Base-by-base conservation (phyloP, 129 eudicot species). In the Chrysanthemum seticuspe region DNA sequence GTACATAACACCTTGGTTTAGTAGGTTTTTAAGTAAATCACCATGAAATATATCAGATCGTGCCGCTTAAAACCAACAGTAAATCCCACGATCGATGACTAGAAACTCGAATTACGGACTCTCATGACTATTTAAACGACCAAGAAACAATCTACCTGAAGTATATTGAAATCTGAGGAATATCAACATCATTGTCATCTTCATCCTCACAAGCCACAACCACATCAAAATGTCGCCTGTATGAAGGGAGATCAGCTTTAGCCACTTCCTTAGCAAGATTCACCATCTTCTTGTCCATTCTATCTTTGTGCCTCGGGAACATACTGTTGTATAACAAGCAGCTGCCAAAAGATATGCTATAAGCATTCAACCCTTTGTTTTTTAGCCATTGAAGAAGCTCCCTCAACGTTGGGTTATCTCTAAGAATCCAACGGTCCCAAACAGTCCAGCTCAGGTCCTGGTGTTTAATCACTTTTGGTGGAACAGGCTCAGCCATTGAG, bases 201-300 rank as follows among this genome's bases (percentile, higher is more conserved):
- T 89, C 98, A 23, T 92, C 98, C 90, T 92, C 98, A 66, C 98
- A 92, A 44, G 91, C 96, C 73, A 87, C 98, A 10, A 89, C 95
- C 21, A 92, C 83, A 82, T 92, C 98, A 51, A 92, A 83, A 65
- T 92, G 96, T 23, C 75, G 62, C 67, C 98, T 76, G 60, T 85
- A 79, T 0, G 89, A 59, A 40, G 96, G 98, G 52, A 89, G 66
- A 25, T 92, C 96, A 0, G 81, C 89, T 58, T 85, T 89, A 12
- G 88, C 98, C 54, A 89, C 88, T 45, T 92, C 95, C 67, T 68
- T 89, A 3, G 82, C 98, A 29, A 92, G 79, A 76, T 89, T 88
- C 74, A 87, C 96, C 91, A 92, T 65, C 80, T 89, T 89, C 80
- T 74, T 76, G 45, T 89, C 96, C 95, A 89, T 85, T 44, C 98